These are phyloP conservation scores for Gamsiella multidivaricata DNA, from an alignment of 192 early-diverging fungal genomes.

Conservation along the genomic window DNA sequence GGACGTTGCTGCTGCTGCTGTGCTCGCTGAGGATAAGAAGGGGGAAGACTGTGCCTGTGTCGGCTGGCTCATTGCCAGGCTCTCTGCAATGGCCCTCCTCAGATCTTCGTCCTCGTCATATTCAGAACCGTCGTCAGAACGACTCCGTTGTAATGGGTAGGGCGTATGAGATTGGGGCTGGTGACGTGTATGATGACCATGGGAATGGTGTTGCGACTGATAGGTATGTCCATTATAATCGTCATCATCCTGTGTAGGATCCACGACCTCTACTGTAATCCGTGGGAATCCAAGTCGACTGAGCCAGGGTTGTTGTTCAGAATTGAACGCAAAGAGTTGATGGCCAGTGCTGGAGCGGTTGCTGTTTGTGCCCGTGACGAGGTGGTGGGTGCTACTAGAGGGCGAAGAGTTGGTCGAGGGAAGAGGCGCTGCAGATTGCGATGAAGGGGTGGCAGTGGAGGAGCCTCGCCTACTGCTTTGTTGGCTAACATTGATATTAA, in stretches of 20 bases:
- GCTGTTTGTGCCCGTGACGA: neutral
- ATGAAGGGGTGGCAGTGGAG: neutral
- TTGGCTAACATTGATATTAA: neutral
- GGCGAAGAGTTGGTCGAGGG: too few species aligned
- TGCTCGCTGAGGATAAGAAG: neutral
- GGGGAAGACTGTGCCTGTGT: constrained; percentile 8
- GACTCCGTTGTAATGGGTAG: neutral
- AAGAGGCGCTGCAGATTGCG: neutral
- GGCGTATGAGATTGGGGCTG: too few species aligned
- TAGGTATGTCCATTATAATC: neutral
- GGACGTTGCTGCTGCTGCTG: too few species aligned
- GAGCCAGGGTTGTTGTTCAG: constrained; percentile 50
- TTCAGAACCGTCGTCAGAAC: constrained; percentile 1
- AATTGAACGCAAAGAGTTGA: constrained; percentile 50
- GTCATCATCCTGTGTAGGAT: constrained; percentile 33
- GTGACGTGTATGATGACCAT: too few species aligned
- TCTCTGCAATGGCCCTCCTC: constrained; percentile 34
- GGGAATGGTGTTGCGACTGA: neutral
- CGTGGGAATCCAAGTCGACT: constrained; percentile 46
- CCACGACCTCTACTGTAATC: constrained; percentile 48
- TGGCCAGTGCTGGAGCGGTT: constrained; percentile 29
- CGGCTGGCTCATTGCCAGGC: constrained; percentile 33
- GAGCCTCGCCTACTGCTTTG: neutral
- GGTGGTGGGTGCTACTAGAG: constrained; percentile 2
- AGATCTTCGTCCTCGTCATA: constrained; percentile 39